Evolutionary conservation across 495 filamentous ascomycete species (phyloP).

Genomic region (Trichodelitschia bisporula): DNA sequence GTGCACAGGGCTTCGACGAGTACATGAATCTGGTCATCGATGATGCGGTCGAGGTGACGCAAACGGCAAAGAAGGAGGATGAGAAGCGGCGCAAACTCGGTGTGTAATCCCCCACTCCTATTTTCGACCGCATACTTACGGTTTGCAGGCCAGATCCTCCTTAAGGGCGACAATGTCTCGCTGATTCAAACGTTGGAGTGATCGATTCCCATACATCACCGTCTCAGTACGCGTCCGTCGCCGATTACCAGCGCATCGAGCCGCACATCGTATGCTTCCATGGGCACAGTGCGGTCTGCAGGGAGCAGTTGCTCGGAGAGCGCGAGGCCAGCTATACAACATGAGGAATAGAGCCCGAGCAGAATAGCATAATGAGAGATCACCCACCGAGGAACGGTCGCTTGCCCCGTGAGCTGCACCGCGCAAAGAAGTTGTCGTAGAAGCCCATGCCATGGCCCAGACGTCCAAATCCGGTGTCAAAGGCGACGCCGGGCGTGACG

Average conservation of each 20-base stretch:
- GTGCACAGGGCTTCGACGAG: conserved; percentile 67
- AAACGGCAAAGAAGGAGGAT: conserved; percentile 49
- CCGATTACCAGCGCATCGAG: conserved; percentile 43
- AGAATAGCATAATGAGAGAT: no score
- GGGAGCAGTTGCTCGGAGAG: conserved; percentile 68
- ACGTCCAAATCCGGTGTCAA: conserved; percentile 49
- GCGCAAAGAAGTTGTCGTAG: conserved; percentile 77
- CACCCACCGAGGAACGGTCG: no score
- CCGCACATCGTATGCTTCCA: conserved; percentile 36
- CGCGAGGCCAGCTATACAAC: conserved; percentile 47
- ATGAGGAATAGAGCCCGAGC: no score
- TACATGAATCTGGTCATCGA: conserved; percentile 98
- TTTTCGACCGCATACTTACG: not conserved
- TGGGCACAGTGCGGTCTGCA: conserved; percentile 34
- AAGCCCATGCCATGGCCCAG: conserved; percentile 92
- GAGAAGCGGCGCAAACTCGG: conserved; percentile 63
- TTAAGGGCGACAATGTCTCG: conserved; percentile 95
- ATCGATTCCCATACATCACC: conserved; percentile 3
- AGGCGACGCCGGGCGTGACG: conserved; percentile 83
- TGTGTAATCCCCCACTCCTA: conserved; percentile 19
- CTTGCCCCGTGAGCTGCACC: no score
- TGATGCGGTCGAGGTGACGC: conserved; percentile 79
- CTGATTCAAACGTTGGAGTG: conserved; percentile 54
- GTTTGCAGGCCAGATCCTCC: conserved; percentile 62
- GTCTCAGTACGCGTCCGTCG: conserved; percentile 18